Conservation (phyloP, 768 basidiomycete genomes). For the Tylopilus intermedius region DNA sequence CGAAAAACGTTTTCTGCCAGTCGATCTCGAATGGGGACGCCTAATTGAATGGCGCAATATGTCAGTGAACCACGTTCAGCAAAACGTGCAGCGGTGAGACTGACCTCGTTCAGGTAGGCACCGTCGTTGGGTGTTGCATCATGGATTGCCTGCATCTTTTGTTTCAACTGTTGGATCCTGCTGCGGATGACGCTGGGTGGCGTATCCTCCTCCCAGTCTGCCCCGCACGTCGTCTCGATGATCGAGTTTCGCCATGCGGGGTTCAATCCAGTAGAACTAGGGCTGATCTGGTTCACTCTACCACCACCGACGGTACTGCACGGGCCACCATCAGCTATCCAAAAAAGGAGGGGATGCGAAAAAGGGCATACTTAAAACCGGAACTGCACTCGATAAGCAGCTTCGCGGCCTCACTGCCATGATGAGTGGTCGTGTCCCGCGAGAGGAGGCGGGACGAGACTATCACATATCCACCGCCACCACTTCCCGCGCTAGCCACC, state of each 20-base stretch:
- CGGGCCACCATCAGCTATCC: constrained; percentile 6
- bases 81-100: not conserved
- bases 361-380: constrained; percentile 6
- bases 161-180: constrained; percentile 5
- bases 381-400: no score
- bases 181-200: constrained; percentile 9
- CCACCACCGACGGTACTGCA: constrained; percentile 44
- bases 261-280: constrained; percentile 39
- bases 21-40: constrained; percentile 41
- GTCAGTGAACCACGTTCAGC: not conserved
- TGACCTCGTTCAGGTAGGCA: constrained; percentile 48
- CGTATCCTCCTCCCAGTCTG: constrained; percentile 20
- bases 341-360: no score
- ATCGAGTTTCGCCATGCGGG: constrained; percentile 38
- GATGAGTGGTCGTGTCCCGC: no score
- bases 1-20: constrained; percentile 43
- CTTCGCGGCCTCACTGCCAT: no score
- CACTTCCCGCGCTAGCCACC: no score
- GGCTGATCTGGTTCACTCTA: constrained; percentile 32
- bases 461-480: no score
- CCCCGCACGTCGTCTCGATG: not conserved
- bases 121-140: constrained; percentile 33
- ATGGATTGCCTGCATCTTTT: constrained; percentile 10
- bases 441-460: no score
- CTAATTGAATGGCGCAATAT: constrained; percentile 20